Conservation (phyloP, 192 early-diverging fungal genomes). For the Coemansia sp. region DNA sequence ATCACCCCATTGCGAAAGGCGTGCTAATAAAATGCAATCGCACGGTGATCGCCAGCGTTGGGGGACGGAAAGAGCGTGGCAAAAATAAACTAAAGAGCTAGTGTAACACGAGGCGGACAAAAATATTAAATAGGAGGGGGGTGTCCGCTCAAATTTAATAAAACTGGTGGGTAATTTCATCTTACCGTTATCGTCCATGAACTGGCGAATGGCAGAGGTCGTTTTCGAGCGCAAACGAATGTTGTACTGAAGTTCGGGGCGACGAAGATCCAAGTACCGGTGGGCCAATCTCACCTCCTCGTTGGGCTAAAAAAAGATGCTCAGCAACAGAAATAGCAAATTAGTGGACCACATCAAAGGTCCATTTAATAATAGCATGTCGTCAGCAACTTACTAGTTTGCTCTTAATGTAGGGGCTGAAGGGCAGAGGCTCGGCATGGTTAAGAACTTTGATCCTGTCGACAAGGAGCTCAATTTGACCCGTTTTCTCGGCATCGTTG, state of each 20-base stretch:
- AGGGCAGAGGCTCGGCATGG: constrained; percentile 49
- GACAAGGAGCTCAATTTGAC: constrained; percentile 75
- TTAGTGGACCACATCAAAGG: neutral
- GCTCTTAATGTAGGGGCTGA: constrained; percentile 33
- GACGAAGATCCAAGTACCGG: constrained; percentile 81
- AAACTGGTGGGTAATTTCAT: neutral
- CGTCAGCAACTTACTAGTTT: constrained; percentile 19
- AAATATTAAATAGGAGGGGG: neutral
- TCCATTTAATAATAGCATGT: neutral
- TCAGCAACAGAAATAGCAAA: neutral
- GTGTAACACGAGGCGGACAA: constrained; percentile 3
- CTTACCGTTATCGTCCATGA: constrained; percentile 66
- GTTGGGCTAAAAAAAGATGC: constrained; percentile 55
- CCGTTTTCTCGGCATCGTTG: constrained; percentile 43
- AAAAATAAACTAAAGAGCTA: constrained; percentile 9
- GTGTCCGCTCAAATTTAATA: constrained; percentile 1
- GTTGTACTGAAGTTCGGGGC: constrained; percentile 75
- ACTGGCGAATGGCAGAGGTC: constrained; percentile 69
- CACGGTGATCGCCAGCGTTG: constrained; percentile 11
- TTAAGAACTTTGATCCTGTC: constrained; percentile 68
- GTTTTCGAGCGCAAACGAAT: constrained; percentile 70
- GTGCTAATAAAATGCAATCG: neutral
- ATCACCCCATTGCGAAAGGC: neutral
- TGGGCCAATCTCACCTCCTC: constrained; percentile 78
- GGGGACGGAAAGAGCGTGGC: neutral